Conservation (phyloP, 306 rosid genomes). For the Trichosanthes cucumerina region DNA sequence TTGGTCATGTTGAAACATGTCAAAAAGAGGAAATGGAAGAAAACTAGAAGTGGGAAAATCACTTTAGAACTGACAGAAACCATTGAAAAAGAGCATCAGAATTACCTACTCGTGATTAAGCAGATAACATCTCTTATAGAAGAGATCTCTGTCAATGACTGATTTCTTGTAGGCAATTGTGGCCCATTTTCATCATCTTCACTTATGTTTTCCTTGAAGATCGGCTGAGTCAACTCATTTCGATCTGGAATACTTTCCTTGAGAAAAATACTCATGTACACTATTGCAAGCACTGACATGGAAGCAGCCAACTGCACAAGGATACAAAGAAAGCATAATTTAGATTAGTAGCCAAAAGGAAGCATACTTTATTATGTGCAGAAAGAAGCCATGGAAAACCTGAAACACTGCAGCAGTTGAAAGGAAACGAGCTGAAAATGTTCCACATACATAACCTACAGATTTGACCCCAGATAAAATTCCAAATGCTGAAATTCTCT, state of each 20-base stretch:
- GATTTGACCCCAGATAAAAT: conserved; percentile 59
- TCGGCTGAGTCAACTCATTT: conserved; percentile 31
- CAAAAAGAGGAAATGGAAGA: background rate
- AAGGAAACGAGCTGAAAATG: conserved; percentile 60
- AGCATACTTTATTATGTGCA: background rate
- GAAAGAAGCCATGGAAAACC: conserved; percentile 25
- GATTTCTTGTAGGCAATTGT: conserved; percentile 11
- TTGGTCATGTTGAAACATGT: background rate
- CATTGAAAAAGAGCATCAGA: background rate
- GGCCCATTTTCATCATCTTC: conserved; percentile 11
- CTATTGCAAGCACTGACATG: conserved; percentile 35
- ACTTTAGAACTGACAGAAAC: background rate
- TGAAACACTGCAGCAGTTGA: conserved; percentile 49
- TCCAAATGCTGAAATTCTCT: conserved; percentile 60
- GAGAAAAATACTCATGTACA: conserved; percentile 76
- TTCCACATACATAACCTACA: conserved; percentile 55
- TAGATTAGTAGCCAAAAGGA: background rate
- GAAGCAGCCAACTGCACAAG: conserved; percentile 48
- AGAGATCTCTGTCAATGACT: conserved; percentile 38
- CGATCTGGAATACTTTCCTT: conserved; percentile 38
- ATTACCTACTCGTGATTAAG: conserved; percentile 50
- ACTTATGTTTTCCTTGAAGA: conserved; percentile 25
- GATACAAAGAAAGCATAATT: background rate
- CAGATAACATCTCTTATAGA: conserved; percentile 27
- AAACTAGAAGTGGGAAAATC: background rate